A percentile compares a stretch with the other conserved stretches of the same genome.
Conservation (phyloP, 441 rosid genomes). For the Populus hybrid region DNA sequence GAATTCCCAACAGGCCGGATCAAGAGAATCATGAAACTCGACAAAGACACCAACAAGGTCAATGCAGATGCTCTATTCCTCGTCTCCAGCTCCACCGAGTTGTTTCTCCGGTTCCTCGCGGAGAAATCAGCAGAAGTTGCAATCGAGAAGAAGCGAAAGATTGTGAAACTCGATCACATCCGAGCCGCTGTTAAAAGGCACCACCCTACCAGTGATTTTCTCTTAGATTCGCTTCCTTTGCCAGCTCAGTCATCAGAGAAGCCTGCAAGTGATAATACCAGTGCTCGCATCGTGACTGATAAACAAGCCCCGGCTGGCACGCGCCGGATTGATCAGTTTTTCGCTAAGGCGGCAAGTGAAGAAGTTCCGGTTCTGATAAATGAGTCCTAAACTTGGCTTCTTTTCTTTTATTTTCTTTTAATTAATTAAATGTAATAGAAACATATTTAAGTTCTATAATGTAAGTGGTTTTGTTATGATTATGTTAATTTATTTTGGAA, state of each 20-base stretch:
- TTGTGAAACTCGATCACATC: constrained; percentile 60
- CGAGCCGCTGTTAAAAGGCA: constrained; percentile 72
- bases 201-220: constrained; percentile 77
- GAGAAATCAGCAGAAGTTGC: constrained; percentile 60
- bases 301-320: constrained; percentile 45
- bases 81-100: constrained; percentile 49
- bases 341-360: constrained; percentile 34
- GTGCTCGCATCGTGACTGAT: constrained; percentile 19
- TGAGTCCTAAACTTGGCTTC: constrained; percentile 23
- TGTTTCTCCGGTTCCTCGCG: constrained; percentile 67
- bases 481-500: not conserved
- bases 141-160: constrained; percentile 69
- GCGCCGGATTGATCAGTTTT: constrained; percentile 65
- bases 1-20: constrained; percentile 65
- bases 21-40: constrained; percentile 78
- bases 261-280: constrained; percentile 19
- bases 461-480: not conserved
- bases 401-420: not conserved
- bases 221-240: constrained; percentile 77
- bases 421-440: not conserved
- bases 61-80: constrained; percentile 70
- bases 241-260: constrained; percentile 38
- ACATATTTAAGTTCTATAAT: not conserved
- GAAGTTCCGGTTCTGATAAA: constrained; percentile 33
- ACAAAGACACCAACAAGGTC: constrained; percentile 72